Percentiles rank a stretch among this genome's conserved stretches.
These are phyloP conservation scores for Podospora comata DNA, from an alignment of 495 filamentous ascomycete species.

Conservation along the genomic window DNA sequence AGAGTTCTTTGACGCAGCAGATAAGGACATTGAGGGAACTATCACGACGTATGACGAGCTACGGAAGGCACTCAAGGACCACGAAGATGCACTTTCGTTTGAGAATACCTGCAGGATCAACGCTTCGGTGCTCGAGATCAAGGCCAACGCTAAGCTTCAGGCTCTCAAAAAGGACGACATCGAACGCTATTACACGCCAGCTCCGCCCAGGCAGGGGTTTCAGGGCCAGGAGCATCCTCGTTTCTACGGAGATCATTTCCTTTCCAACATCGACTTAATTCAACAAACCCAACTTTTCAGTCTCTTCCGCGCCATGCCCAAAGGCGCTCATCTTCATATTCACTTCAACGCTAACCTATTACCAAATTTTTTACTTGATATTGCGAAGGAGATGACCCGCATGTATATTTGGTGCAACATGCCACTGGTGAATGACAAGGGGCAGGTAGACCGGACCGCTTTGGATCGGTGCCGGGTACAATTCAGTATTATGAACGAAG, in stretches of 20 bases:
- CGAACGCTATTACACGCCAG: conserved; percentile 23
- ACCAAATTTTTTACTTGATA: conserved; percentile 46
- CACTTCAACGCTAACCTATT: conserved; percentile 56
- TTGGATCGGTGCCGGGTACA: conserved; percentile 47
- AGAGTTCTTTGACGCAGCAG: background rate
- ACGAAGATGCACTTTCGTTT: conserved; percentile 27
- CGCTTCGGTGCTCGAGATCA: conserved; percentile 20
- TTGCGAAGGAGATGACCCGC: conserved; percentile 46
- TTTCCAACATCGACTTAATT: conserved; percentile 47
- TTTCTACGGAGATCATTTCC: conserved; percentile 46
- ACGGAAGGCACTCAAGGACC: conserved; percentile 11
- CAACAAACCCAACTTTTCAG: conserved; percentile 43
- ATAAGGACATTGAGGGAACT: background rate
- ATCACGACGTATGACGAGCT: conserved; percentile 14
- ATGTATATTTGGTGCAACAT: conserved; percentile 54
- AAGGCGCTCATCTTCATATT: conserved; percentile 55
- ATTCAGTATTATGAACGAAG: conserved; percentile 45
- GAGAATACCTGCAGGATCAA: conserved; percentile 22
- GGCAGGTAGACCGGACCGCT: conserved; percentile 22
- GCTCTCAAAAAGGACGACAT: conserved; percentile 35
- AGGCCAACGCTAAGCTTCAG: conserved; percentile 37
- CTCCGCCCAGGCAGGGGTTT: conserved; percentile 23
- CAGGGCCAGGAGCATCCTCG: conserved; percentile 33
- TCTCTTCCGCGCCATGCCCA: conserved; percentile 46
- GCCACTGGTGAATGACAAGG: conserved; percentile 24